These are phyloP conservation scores for Xylaria sp. DNA, from an alignment of 2,329 filamentous ascomycete genomes.

Conservation along the genomic window DNA sequence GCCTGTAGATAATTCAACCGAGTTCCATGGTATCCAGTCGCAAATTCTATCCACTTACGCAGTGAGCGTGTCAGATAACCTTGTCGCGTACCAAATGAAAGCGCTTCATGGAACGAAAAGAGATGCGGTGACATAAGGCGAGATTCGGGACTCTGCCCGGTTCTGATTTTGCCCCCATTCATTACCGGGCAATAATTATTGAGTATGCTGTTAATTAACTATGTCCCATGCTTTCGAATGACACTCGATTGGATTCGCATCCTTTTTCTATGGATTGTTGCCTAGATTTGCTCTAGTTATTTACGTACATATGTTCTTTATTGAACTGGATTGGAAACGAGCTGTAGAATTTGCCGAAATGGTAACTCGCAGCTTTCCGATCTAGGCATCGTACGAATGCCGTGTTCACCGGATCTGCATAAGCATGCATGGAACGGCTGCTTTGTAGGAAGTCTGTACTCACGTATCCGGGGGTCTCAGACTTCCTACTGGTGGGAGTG, in stretches of 20 bases:
- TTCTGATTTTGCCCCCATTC: not conserved
- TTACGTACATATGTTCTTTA: not conserved
- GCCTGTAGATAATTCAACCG: not conserved
- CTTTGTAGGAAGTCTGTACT: not conserved
- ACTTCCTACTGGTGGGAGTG: not conserved
- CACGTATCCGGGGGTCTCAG: not conserved
- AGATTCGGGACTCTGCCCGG: not conserved
- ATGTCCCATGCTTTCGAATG: not conserved
- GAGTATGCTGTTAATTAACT: not conserved
- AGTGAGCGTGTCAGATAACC: not conserved
- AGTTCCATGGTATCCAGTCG: conserved; percentile 11
- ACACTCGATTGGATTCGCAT: not conserved
- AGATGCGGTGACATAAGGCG: not conserved
- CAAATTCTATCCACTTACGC: conserved; percentile 6
- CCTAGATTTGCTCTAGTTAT: not conserved
- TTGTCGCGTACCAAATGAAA: conserved; percentile 5
- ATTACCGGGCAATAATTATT: not conserved
- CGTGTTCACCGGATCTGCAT: not conserved
- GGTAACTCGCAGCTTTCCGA: not conserved
- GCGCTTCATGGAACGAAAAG: not conserved
- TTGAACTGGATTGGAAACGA: not conserved
- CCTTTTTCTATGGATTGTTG: no score
- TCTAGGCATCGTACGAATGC: not conserved
- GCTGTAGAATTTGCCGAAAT: not conserved
- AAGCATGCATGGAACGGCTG: not conserved